Base-by-base conservation (phyloP, 2,329 filamentous ascomycete species). In the Curvularia spicifera region DNA sequence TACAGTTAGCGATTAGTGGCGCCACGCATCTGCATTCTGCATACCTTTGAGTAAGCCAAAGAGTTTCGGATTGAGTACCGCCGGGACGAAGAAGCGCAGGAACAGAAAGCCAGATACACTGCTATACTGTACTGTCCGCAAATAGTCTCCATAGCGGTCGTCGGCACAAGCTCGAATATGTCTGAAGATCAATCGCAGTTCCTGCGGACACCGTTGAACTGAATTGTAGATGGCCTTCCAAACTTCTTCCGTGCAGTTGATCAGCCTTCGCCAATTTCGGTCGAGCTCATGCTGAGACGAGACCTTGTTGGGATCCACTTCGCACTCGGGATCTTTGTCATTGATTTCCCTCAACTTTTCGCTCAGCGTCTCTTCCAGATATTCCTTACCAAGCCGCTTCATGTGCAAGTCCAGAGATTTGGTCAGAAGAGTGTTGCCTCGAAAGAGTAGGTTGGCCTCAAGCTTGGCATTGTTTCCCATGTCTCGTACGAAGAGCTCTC, bases 91-190 rank as follows among this genome's bases (percentile, higher is more conserved):
- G 81, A 97, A 97, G 5, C 94, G 89, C 60, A 98, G 82, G 75
- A 98, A 98, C 12, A 98, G 79, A 71, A 98, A 98, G 0, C 94
- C 94, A 44, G 93, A 97, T 1, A 98, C 93, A 73, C 93, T 96
- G 51, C 93, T 97, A 74, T 97, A 98, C 45, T 89, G 87, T 37
- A 97, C 93, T 1, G 91, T 94, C 28, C 93, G 88, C 42, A 97
- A 81, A 70, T 96, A 97, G 74, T 96, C 92, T 28, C 94, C 94
- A 74, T 97, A 98, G 18, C 93, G 89, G 74, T 97, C 93, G 68
- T 97, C 94, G 15, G 94, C 93, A 57, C 96, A 96, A 7, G 93
- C 92, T 52, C 92, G 86, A 51, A 98, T 91, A 68, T 97, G 96
- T 71, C 96, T 90, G 69, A 98, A 89, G 54, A 97, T 90, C 56